Base-by-base conservation (phyloP, 2,329 filamentous ascomycete genomes). In the Paracorniculantispora psalliotae region DNA sequence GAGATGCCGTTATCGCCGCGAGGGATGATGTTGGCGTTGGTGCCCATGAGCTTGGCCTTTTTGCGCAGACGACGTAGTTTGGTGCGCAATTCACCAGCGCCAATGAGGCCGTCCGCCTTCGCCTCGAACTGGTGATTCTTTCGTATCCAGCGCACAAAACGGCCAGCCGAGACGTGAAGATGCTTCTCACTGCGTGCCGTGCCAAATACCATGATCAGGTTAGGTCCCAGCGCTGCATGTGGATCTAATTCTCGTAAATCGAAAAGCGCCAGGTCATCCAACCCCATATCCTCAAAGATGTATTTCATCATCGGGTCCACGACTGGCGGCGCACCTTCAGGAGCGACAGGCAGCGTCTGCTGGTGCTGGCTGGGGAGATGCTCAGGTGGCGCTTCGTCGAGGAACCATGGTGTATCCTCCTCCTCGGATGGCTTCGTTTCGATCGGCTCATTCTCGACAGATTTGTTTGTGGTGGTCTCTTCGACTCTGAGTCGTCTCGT, bases 131-230 rank as follows among this genome's bases (percentile, higher is more conserved):
- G 85, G 72, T 91, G 84, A 13, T 85, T 83, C 44, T 82, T 86
- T 55, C 92, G 82, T 47, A 97, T 76, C 89, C 91, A 97, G 60
- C 93, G 84, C 63, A 92, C 91, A 26, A 96, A 82, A n/a, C 91
- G 85, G 68, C 96, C 92, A 0, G 92, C 91, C 1, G 91, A 91
- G 23, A 96, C 88, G 69, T 96, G 93, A 37, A 99, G 79, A 75
- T 99, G 94, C 55, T 93, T 92, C 72, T 97, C 91, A 67, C 91
- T 96, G 60, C 94, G 88, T 15, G 93, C 91, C 9, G 92, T 96
- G 43, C 89, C 92, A 63, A 99, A 85, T 30, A 99, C 75, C 94
- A 97, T 97, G 57, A 99, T 81, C 28, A 97, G 81, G 67, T 93
- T 92, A 2, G 90, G 85, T 1, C 94, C 94, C 1, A 99, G 81